Evolutionary conservation across 306 rosid genomes (phyloP), one percentile per base, ranked within the genome.

Genomic region (Albizia julibrissin): DNA sequence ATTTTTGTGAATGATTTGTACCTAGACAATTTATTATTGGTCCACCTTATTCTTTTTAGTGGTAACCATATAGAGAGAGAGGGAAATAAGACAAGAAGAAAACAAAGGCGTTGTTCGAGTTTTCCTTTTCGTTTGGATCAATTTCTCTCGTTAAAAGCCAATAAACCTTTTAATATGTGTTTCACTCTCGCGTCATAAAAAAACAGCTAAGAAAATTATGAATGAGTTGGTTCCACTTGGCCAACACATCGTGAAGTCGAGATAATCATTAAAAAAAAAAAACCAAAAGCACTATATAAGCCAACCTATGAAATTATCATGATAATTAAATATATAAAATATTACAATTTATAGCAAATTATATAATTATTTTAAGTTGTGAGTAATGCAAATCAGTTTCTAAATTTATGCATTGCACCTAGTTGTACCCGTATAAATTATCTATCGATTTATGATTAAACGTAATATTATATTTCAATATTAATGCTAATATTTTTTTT

Each of bases 201-300:
- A 2, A 19, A 1, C 21, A 69, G 82, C 80, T 66, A 65, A 39
- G 37, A 54, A 39, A 39, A 7, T 42, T 82, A 76, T 67, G 90
- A 80, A 40, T 47, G 88, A 85, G 79, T 67, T 85, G 80, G 81
- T 58, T 79, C 88, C 88, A 87, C 74, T 82, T 82, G 90, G 84
- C 83, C 76, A 39, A 68, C n/a, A 59, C 54, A 40, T 26, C 4
- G 67, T 24, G 67, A 26, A 11, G 19, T 24, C 3, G 31, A 26
- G 67, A 61, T 61, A 61, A 61, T 58, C 31, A 10, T 2, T 59
- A 22, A 59, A 11, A 61, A 26, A 10, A 61, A 24, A 61, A 26
- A 10, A 61, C 10, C 11, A 22, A 59, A 13, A 12, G 33, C 8
- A 10, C 6, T 26, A 10, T 24, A 58, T 3, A 58, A 58, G 65